phyloP scores from a whole-genome alignment of 176 grass and related monocot genomes.

The Oryza longistaminata region DNA sequence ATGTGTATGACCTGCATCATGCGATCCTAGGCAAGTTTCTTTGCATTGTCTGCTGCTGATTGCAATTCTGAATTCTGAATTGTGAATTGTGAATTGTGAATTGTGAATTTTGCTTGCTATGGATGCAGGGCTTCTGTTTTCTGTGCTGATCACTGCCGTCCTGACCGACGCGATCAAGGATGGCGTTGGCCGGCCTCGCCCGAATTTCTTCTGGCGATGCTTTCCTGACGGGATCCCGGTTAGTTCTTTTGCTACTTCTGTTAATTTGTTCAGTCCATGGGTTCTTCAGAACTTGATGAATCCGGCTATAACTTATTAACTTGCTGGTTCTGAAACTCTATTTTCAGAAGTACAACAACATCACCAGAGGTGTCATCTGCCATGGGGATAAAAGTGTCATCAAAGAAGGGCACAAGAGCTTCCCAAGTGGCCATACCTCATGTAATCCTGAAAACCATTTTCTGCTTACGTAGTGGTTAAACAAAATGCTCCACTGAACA shows the following conservation, averaged over 20 bases:
- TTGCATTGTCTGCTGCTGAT: neutral
- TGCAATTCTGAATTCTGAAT: neutral
- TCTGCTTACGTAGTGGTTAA: neutral
- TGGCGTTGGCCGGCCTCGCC: slow-evolving; percentile 49
- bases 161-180: slow-evolving; percentile 54
- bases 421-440: slow-evolving; percentile 44
- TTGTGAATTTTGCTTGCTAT: neutral
- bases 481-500: neutral
- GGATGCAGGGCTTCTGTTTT: slow-evolving; percentile 42
- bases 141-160: slow-evolving; percentile 41
- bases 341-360: slow-evolving; percentile 19
- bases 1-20: slow-evolving; percentile 57
- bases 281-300: neutral
- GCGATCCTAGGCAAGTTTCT: slow-evolving; percentile 48
- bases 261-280: neutral
- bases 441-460: slow-evolving; percentile 10
- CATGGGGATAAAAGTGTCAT: slow-evolving; percentile 4
- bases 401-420: slow-evolving; percentile 53
- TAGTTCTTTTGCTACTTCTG: neutral
- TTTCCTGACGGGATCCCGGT: slow-evolving; percentile 46
- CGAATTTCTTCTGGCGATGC: slow-evolving; percentile 54
- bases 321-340: neutral
- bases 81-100: neutral
- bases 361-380: slow-evolving; percentile 35
- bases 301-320: too few relatives aligned